Percentiles rank a stretch among this genome's conserved stretches.
Conservation (phyloP, 768 basidiomycete genomes). For the Psilocybe cyanescens region DNA sequence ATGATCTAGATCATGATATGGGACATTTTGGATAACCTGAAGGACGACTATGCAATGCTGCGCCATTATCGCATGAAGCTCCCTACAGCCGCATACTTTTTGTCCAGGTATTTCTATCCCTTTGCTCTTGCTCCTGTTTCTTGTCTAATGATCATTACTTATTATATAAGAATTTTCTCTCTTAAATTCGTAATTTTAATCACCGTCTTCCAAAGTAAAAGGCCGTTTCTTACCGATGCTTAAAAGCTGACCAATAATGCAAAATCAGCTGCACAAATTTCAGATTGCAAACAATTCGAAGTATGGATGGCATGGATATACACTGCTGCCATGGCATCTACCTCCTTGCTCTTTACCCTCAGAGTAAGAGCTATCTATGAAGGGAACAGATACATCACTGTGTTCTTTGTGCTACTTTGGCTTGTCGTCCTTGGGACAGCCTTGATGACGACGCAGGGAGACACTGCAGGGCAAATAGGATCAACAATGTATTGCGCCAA, state of each 20-base stretch:
- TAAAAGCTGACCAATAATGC: not conserved
- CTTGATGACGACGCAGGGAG: conserved; percentile 27
- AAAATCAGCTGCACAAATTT: conserved; percentile 9
- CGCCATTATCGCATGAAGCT: conserved; percentile 16
- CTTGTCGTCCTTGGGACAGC: conserved; percentile 29
- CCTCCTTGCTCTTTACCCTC: conserved; percentile 32
- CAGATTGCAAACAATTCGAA: conserved; percentile 16
- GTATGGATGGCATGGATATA: conserved; percentile 21
- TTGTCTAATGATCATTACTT: not conserved
- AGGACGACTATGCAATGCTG: conserved; percentile 25
- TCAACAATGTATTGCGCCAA: conserved; percentile 29
- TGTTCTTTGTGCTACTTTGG: conserved; percentile 33
- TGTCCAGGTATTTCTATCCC: conserved; percentile 21
- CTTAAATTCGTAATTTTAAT: conserved; percentile 1
- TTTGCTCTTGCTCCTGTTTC: not conserved
- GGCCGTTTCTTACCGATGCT: not conserved
- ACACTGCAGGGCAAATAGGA: conserved; percentile 23
- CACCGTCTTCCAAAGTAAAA: not conserved
- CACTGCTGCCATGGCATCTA: conserved; percentile 22
- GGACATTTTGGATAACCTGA: conserved; percentile 9
- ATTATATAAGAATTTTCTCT: conserved; percentile 9
- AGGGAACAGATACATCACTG: conserved; percentile 21
- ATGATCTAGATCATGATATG: conserved; percentile 6
- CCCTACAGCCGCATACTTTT: conserved; percentile 28
- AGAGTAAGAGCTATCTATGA: conserved; percentile 30